phyloP scores from a whole-genome alignment of 805 yeast species.

The Metschnikowia picachoensis region DNA sequence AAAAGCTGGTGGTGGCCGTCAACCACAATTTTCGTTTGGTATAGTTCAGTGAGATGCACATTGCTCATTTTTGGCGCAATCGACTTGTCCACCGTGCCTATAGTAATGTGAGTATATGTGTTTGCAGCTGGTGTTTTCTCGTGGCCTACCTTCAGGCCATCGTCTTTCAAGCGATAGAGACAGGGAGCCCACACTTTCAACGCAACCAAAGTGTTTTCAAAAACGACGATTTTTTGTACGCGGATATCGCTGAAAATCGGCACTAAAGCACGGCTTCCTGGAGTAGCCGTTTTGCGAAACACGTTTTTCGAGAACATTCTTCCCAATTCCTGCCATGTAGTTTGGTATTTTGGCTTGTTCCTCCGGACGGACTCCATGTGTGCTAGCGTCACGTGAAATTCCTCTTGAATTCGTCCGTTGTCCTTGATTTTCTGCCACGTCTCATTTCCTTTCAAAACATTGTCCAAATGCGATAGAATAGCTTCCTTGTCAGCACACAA shows the following conservation, averaged over 20 bases:
- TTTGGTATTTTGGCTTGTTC: conserved; percentile 11
- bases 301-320: conserved; percentile 4
- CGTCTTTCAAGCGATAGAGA: conserved; percentile 4
- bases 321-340: conserved; percentile 13
- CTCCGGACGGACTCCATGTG: conserved; percentile 31
- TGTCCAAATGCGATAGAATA: conserved; percentile 13
- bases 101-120: conserved; percentile 57
- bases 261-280: conserved; percentile 10
- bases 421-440: conserved; percentile 26
- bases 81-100: conserved; percentile 46
- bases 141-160: conserved; percentile 6
- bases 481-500: neutral
- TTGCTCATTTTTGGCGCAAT: conserved; percentile 15
- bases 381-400: conserved; percentile 66
- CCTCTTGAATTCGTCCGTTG: conserved; percentile 41
- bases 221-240: conserved; percentile 46
- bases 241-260: conserved; percentile 35
- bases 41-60: conserved; percentile 9
- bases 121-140: conserved; percentile 36
- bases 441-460: conserved; percentile 4
- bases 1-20: conserved; percentile 8
- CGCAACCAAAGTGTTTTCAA: conserved; percentile 47
- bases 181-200: conserved; percentile 40
- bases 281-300: conserved; percentile 28
- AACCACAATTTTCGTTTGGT: neutral